These are phyloP conservation scores for Gregarina niphandrodes DNA, from an alignment of 169 alveolate species.

Conservation along the genomic window DNA sequence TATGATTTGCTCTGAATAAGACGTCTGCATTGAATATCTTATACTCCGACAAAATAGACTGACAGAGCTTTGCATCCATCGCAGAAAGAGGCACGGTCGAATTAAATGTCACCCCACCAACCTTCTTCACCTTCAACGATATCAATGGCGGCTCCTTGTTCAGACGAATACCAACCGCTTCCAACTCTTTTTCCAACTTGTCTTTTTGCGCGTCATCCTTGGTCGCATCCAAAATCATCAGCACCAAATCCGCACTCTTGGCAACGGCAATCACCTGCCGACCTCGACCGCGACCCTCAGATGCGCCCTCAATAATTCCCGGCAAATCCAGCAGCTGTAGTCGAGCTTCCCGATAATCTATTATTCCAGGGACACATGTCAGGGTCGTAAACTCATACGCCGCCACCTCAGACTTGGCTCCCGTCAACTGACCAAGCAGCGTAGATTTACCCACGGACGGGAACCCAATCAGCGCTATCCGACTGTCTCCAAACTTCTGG, in stretches of 20 bases:
- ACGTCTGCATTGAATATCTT: constrained; percentile 73
- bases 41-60: constrained; percentile 62
- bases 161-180: constrained; percentile 85
- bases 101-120: constrained; percentile 9
- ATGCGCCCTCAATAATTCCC: constrained; percentile 76
- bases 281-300: constrained; percentile 95
- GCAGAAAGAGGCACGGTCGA: constrained; percentile 8
- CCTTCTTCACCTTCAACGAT: constrained; percentile 4
- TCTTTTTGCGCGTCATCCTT: constrained; percentile 69
- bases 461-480: constrained; percentile 94
- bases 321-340: constrained; percentile 84
- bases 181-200: constrained; percentile 73
- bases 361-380: constrained; percentile 94
- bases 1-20: constrained; percentile 68
- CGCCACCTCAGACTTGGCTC: constrained; percentile 83
- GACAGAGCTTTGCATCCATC: constrained; percentile 34
- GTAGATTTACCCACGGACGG: constrained; percentile 97
- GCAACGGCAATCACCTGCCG: constrained; percentile 93
- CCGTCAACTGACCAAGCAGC: constrained; percentile 76
- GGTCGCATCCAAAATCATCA: constrained; percentile 74
- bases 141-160: constrained; percentile 67
- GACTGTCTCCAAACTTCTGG: constrained; percentile 88
- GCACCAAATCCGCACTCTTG: constrained; percentile 68
- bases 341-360: constrained; percentile 63
- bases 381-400: constrained; percentile 96